Conservation (phyloP, 2,329 filamentous ascomycete genomes). For the Huntiella omanensis region DNA sequence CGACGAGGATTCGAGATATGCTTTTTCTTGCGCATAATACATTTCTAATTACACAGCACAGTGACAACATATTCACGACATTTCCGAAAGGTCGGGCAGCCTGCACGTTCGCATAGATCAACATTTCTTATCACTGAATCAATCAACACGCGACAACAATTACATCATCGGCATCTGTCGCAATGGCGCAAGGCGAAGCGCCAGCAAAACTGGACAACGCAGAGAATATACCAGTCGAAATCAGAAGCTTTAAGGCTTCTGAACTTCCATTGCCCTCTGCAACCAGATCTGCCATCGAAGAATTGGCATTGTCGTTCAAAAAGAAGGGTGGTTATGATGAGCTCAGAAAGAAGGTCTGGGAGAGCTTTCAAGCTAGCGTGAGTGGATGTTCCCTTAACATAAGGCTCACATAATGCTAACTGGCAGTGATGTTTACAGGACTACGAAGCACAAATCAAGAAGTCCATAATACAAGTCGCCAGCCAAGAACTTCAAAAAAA, state of each 20-base stretch:
- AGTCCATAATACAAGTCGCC: constrained; percentile 49
- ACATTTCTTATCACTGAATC: background rate
- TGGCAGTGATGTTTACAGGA: constrained; percentile 28
- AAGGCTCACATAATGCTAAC: background rate
- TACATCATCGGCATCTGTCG: background rate
- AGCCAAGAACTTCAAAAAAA: constrained; percentile 60
- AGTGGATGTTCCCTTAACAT: constrained; percentile 13
- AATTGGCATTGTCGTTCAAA: constrained; percentile 62
- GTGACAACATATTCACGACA: background rate
- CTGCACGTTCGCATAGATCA: background rate
- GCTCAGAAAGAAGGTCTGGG: constrained; percentile 58
- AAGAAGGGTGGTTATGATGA: constrained; percentile 71
- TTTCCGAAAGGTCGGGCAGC: background rate
- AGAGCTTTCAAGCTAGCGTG: constrained; percentile 54
- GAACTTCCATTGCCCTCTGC: constrained; percentile 56
- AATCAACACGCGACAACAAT: background rate
- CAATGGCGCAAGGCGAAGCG: background rate
- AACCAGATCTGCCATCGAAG: constrained; percentile 57
- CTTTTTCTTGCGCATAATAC: background rate
- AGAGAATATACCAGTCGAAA: constrained; percentile 3
- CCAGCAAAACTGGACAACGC: background rate
- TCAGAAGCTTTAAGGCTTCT: constrained; percentile 47
- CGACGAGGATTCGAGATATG: background rate
- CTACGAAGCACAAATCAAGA: constrained; percentile 47
- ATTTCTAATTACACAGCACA: no score